Evolutionary conservation across 495 filamentous ascomycete species (phyloP).

Genomic region (Penicillium cataractarum): DNA sequence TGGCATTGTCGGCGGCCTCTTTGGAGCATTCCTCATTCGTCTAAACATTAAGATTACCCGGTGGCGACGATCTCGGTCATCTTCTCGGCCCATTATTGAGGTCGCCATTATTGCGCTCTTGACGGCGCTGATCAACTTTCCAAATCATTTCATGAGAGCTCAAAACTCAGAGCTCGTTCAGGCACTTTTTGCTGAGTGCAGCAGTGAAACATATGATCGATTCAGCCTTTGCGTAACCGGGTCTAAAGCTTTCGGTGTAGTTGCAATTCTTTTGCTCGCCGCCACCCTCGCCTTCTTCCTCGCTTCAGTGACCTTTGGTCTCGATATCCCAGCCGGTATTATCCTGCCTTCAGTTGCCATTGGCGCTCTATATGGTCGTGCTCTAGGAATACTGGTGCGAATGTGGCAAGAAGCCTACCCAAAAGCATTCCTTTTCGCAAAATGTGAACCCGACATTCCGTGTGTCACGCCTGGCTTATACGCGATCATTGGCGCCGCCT

Average conservation of each 20-base stretch:
- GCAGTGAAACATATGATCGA: slow-evolving; percentile 73
- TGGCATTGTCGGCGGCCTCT: slow-evolving; percentile 87
- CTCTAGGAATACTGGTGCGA: slow-evolving; percentile 84
- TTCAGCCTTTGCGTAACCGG: slow-evolving; percentile 87
- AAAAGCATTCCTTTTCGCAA: slow-evolving; percentile 71
- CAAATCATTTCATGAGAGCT: slow-evolving; percentile 91
- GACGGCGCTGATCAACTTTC: slow-evolving; percentile 90
- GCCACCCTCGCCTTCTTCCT: slow-evolving; percentile 82
- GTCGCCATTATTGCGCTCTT: slow-evolving; percentile 73
- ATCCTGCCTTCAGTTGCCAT: slow-evolving; percentile 98
- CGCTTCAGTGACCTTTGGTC: slow-evolving; percentile 86
- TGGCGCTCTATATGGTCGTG: slow-evolving; percentile 89
- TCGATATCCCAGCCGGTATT: slow-evolving; percentile 96
- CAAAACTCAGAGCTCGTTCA: slow-evolving; percentile 92
- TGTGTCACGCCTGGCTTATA: slow-evolving; percentile 96
- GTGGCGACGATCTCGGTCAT: slow-evolving; percentile 69
- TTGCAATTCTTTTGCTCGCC: slow-evolving; percentile 78
- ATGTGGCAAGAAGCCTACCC: slow-evolving; percentile 85
- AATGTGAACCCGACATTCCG: slow-evolving; percentile 83
- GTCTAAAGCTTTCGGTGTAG: slow-evolving; percentile 67
- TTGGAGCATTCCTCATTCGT: slow-evolving; percentile 93
- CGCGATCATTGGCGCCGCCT: slow-evolving; percentile 96
- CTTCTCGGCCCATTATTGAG: slow-evolving; percentile 69
- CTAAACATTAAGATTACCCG: slow-evolving; percentile 84
- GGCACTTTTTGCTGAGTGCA: slow-evolving; percentile 89